Base-by-base conservation (phyloP, 2,329 filamentous ascomycete species). In the Akanthomyces dipterigenus region DNA sequence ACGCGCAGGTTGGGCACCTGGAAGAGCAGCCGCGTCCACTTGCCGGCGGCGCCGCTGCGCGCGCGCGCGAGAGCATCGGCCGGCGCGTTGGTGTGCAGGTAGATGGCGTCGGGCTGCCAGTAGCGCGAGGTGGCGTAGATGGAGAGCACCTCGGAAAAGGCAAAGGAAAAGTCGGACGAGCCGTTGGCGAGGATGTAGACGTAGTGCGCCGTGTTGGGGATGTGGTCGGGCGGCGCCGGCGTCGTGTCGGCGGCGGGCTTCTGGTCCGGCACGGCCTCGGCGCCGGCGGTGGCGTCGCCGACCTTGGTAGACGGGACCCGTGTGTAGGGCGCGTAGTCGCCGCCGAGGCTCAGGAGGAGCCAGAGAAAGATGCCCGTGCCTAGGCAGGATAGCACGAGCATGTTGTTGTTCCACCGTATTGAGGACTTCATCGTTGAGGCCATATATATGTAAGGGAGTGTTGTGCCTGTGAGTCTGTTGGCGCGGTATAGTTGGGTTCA, bases 201-300 rank as follows among this genome's bases (percentile, higher is more conserved):
- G 49, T 64, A 70, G 58, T 70, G 68, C 18, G 64, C 66, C 2
- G 64, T 55, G 59, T 70, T 69, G 5, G 68, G 68, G 16, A 70
- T 70, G 55, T 45, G 11, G 22, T 31, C 53, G 18, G 53, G 53
- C n/a, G 40, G 20, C 53, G 40, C 14, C 20, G 53, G 53, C n/a
- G 53, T 20, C 53, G 40, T 38, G 22, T 55, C 51, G 36, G n/a
- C n/a, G 26, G 36, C 5, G 16, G 36, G 40, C 40, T 28, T 22
- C 53, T 55, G 53, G 5, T 42, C 51, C 20, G 38, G 24, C 9
- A 31, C 22, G 48, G 48, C 4, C 45, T 26, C 24, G 22, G 26
- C 8, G 24, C 5, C 20, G 48, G 26, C 26, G 48, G 18, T 5
- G 4, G 16, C 16, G 18, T 31, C 26, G 18, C 16, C 40, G 18